These are phyloP conservation scores for Pestalotiopsis sp. DNA, from an alignment of 2,329 filamentous ascomycete genomes.

Conservation along the genomic window DNA sequence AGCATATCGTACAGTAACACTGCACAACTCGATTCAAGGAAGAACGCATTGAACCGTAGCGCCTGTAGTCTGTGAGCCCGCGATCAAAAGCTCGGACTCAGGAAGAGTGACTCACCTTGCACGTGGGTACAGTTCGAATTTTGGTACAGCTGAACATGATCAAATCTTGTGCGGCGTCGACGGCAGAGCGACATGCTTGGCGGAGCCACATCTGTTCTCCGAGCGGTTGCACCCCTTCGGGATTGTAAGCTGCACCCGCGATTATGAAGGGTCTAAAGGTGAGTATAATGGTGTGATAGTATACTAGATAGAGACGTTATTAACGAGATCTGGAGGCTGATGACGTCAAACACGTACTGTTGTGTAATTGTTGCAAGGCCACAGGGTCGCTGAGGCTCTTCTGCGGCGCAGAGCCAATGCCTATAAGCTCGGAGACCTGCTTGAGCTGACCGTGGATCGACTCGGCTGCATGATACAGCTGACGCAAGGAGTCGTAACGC, in stretches of 20 bases:
- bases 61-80: not conserved
- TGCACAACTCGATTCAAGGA: slow-evolving; percentile 27
- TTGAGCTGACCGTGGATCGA: slow-evolving; percentile 21
- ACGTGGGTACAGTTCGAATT: slow-evolving; percentile 14
- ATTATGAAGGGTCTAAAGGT: slow-evolving; percentile 26
- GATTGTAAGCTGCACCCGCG: slow-evolving; percentile 18
- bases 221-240: not conserved
- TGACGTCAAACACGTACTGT: not conserved
- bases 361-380: slow-evolving; percentile 18
- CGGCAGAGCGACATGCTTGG: slow-evolving; percentile 28
- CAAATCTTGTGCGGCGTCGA: slow-evolving; percentile 29
- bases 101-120: slow-evolving; percentile 8
- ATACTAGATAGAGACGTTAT: slow-evolving; percentile 10
- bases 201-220: slow-evolving; percentile 26
- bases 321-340: not conserved
- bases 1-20: slow-evolving; percentile 29
- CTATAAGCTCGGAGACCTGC: slow-evolving; percentile 18
- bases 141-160: slow-evolving; percentile 21
- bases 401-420: slow-evolving; percentile 16
- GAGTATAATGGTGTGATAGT: slow-evolving; percentile 22
- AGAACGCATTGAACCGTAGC: slow-evolving; percentile 25
- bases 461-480: slow-evolving; percentile 25
- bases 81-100: too few species aligned
- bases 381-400: slow-evolving; percentile 9
- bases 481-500: slow-evolving; percentile 24